These are phyloP conservation scores for Parachlorella kessleri DNA, from an alignment of 139 green algal species.

Conservation along the genomic window DNA sequence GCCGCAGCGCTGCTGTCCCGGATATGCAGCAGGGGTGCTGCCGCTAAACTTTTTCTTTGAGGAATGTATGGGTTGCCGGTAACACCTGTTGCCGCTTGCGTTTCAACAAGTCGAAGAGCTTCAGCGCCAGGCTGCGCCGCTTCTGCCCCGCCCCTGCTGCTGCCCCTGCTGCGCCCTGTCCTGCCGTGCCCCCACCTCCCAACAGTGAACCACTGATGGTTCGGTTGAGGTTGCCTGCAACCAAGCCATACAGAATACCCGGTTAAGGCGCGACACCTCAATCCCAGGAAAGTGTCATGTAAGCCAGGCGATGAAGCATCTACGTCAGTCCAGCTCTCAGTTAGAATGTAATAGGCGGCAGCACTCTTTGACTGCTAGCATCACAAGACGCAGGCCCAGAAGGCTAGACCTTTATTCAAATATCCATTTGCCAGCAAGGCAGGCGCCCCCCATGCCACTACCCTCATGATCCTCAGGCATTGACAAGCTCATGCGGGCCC, in stretches of 20 bases:
- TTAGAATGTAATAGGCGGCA: too few relatives aligned
- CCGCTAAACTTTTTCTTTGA: too few relatives aligned
- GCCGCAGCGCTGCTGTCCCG: too few relatives aligned
- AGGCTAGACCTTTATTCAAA: too few relatives aligned
- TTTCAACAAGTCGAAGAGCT: constrained; percentile 38
- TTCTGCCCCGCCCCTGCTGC: neutral
- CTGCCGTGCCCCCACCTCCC: neutral
- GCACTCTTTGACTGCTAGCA: too few relatives aligned
- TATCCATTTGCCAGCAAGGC: neutral
- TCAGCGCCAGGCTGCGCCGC: constrained; percentile 35
- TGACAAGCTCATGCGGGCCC: neutral
- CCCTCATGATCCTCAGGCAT: neutral
- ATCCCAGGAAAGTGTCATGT: neutral
- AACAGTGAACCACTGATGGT: neutral
- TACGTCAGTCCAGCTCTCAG: too few relatives aligned
- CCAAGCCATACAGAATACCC: neutral
- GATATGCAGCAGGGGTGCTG: too few relatives aligned
- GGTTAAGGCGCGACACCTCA: neutral
- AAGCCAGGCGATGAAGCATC: too few relatives aligned
- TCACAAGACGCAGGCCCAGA: too few relatives aligned
- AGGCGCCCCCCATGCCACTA: neutral
- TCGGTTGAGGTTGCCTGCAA: constrained; percentile 3
- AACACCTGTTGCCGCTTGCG: constrained; percentile 48
- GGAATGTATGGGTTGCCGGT: too few relatives aligned
- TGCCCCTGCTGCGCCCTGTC: neutral